Evolutionary conservation across 345 rosid species (phyloP).

Genomic region (Rhodamnia argentea): DNA sequence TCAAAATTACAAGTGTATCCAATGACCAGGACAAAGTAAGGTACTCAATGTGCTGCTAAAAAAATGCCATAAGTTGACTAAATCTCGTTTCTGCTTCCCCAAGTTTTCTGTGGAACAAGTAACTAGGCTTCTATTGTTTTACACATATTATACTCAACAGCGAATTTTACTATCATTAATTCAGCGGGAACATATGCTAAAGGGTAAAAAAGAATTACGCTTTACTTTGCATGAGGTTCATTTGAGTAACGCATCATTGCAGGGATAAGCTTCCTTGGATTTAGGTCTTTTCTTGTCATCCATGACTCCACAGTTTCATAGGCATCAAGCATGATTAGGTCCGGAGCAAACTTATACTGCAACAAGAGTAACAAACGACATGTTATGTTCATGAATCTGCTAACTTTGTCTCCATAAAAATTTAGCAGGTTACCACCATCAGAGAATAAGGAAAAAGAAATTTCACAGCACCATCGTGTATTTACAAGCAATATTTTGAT

Average conservation of each 20-base stretch:
- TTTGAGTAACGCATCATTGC: constrained; percentile 99
- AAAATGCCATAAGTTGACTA: background rate
- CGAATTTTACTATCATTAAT: background rate
- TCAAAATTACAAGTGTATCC: background rate
- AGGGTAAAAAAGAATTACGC: background rate
- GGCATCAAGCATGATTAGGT: constrained; percentile 90
- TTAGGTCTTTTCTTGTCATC: constrained; percentile 80
- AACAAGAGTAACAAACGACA: constrained; percentile 5
- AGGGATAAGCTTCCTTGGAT: constrained; percentile 89
- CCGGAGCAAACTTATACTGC: constrained; percentile 98
- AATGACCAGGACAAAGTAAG: background rate
- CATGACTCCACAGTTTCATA: constrained; percentile 99
- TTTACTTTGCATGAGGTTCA: constrained; percentile 99
- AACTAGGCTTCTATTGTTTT: background rate
- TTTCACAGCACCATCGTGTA: background rate
- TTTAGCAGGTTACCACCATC: background rate
- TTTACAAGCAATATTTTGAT: constrained; percentile 3
- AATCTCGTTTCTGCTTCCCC: background rate
- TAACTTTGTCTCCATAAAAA: background rate
- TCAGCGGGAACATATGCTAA: background rate
- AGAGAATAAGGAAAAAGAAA: background rate
- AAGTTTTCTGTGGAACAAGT: background rate
- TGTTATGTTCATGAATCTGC: background rate
- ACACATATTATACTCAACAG: background rate
- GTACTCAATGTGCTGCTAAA: background rate